Base-by-base conservation (phyloP, 176 grass and related monocot genomes). In the Thinopyrum elongatum region DNA sequence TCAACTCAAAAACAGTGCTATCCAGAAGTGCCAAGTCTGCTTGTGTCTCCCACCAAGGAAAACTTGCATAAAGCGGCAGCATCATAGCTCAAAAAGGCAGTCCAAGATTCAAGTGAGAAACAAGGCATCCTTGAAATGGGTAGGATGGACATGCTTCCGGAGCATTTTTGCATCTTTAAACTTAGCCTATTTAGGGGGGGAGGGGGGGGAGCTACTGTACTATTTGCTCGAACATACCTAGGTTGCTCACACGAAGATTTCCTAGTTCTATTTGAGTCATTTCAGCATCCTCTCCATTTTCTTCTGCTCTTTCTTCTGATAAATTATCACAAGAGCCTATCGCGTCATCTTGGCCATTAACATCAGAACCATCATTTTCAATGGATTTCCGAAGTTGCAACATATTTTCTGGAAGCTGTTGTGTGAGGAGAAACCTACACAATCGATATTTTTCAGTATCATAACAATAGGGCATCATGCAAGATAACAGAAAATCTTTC, bases 401-500 rank as follows among this genome's bases (percentile, higher is more conserved):
- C 97, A 99, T 99, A 88, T 72, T 96, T 72, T 91, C 91, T 63
- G 97, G 90, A 86, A 99, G 92, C 76, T 94, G 84, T 25, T 99
- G 97, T 57, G 92, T 86, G 28, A 80, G 78, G 57, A 99, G 90
- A 85, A 96, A 99, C 89, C 97, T 99, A 88, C 76, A 86, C 33
- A 63, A 80, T 65, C 80, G 66, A 28, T 84, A 78, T 4, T 27
- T 55, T 61, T 84, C 27, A 76, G 33, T 57, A 21, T 55, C 58
- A 71, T 49, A 64, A 25, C 67, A 75, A 73, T 25, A 62, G 46
- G 35, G 35, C 21, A 80, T 33, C 86, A 87, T 51, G 21, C 27
- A 67, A 47, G 17, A 71, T 64, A 57, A 91, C 57, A 88, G 23
- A 62, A 88, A 65, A 80, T 62, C 6, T 9, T 38, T 26, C 19